These are phyloP conservation scores for Scytalidium sp. DNA, from an alignment of 2,329 filamentous ascomycete genomes.

Conservation along the genomic window DNA sequence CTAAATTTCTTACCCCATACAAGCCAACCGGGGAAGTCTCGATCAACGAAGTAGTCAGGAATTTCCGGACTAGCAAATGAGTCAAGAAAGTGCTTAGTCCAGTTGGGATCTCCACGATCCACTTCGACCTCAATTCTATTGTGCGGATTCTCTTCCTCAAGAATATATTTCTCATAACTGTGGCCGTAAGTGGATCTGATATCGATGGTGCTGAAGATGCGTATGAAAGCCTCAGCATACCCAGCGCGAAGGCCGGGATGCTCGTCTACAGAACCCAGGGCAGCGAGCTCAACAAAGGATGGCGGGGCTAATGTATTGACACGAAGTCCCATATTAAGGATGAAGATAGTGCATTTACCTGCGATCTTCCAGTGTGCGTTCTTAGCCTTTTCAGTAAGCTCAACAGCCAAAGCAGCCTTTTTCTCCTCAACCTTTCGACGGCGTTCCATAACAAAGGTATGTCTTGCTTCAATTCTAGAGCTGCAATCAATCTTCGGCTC, in stretches of 20 bases:
- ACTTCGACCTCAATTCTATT: slow-evolving; percentile 76
- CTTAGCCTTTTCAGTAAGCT: slow-evolving; percentile 74
- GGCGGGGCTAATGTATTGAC: slow-evolving; percentile 83
- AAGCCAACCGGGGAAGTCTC: slow-evolving; percentile 92
- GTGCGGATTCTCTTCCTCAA: slow-evolving; percentile 73
- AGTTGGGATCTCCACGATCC: slow-evolving; percentile 69
- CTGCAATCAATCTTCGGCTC: slow-evolving; percentile 62
- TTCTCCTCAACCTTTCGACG: slow-evolving; percentile 76
- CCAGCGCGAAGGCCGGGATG: slow-evolving; percentile 82
- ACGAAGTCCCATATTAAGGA: slow-evolving; percentile 85
- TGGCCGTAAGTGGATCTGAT: slow-evolving; percentile 83
- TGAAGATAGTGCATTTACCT: slow-evolving; percentile 82
- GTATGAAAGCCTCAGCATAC: slow-evolving; percentile 75
- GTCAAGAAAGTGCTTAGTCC: slow-evolving; percentile 75
- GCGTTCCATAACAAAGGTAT: slow-evolving; percentile 71
- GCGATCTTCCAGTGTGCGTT: slow-evolving; percentile 96
- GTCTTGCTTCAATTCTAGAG: slow-evolving; percentile 59
- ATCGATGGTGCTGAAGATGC: slow-evolving; percentile 80
- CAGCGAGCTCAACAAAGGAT: slow-evolving; percentile 79
- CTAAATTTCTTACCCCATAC: slow-evolving; percentile 90
- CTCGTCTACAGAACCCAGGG: slow-evolving; percentile 79
- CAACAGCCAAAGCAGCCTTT: slow-evolving; percentile 76
- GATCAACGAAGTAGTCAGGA: slow-evolving; percentile 86
- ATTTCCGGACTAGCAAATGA: slow-evolving; percentile 70
- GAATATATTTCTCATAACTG: slow-evolving; percentile 80